Conservation (phyloP, 495 filamentous ascomycete genomes). For the Penicillium tannophilum region DNA sequence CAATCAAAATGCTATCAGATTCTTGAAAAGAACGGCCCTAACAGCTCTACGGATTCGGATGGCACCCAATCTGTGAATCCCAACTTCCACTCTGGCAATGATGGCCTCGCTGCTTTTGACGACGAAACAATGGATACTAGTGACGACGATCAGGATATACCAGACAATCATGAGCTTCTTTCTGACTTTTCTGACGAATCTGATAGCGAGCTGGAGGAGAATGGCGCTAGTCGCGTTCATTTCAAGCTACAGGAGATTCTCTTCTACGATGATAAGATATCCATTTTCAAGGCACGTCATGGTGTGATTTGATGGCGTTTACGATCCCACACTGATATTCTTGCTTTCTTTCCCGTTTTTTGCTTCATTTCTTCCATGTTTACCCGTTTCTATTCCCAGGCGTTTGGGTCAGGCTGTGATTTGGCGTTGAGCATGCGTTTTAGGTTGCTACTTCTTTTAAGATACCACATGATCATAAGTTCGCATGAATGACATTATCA, state of each 20-base stretch:
- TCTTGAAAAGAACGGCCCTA: conserved; percentile 62
- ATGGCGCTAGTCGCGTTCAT: conserved; percentile 47
- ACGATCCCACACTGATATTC: conserved; percentile 4
- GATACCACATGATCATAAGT: conserved; percentile 16
- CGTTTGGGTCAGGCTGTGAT: background rate
- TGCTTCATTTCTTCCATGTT: background rate
- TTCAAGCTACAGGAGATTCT: conserved; percentile 80
- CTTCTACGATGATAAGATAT: conserved; percentile 88
- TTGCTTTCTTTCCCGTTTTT: background rate
- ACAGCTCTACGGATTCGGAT: conserved; percentile 40
- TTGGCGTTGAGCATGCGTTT: conserved; percentile 4
- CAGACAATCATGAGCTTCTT: conserved; percentile 12
- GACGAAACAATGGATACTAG: conserved; percentile 48
- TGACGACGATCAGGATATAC: conserved; percentile 43
- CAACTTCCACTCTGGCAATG: conserved; percentile 47
- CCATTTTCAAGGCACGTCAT: conserved; percentile 79
- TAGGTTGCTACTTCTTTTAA: conserved; percentile 8
- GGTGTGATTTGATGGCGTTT: conserved; percentile 59
- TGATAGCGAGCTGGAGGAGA: conserved; percentile 43
- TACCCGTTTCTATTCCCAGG: background rate
- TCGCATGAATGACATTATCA: conserved; percentile 1
- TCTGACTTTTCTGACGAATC: conserved; percentile 19
- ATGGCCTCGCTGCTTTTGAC: conserved; percentile 37
- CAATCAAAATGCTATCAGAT: conserved; percentile 86
- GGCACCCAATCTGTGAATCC: conserved; percentile 38